These are phyloP conservation scores for Xylaria sp. DNA, from an alignment of 2,329 filamentous ascomycete genomes.

Conservation along the genomic window DNA sequence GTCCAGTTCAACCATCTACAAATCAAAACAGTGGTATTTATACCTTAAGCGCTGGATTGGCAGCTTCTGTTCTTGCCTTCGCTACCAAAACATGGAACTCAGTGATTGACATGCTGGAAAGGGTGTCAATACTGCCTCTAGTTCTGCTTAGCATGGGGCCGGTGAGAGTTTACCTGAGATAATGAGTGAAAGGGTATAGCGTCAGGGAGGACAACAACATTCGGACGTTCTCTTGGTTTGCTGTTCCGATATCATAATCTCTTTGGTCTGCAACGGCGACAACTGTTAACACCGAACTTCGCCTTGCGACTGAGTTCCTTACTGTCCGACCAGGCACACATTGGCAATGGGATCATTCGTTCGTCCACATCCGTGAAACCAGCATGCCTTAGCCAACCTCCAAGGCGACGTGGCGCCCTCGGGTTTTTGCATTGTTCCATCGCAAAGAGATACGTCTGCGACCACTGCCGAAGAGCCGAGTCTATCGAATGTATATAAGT, in stretches of 20 bases:
- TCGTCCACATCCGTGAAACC: conserved; percentile 77
- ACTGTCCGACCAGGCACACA: conserved; percentile 78
- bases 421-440: conserved; percentile 73
- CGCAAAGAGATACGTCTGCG: conserved; percentile 69
- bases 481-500: conserved; percentile 53
- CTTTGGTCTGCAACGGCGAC: conserved; percentile 56
- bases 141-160: background rate
- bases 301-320: conserved; percentile 44
- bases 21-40: conserved; percentile 36
- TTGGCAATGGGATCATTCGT: conserved; percentile 70
- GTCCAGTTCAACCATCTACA: conserved; percentile 30
- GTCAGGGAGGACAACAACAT: conserved; percentile 65
- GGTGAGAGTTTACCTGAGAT: conserved; percentile 55
- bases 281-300: conserved; percentile 37
- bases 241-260: conserved; percentile 63
- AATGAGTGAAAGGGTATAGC: conserved; percentile 66
- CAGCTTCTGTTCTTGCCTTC: conserved; percentile 58
- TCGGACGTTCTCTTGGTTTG: conserved; percentile 66
- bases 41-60: conserved; percentile 67
- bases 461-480: conserved; percentile 76
- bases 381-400: conserved; percentile 66
- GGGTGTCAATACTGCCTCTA: conserved; percentile 22
- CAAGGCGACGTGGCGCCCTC: conserved; percentile 70
- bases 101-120: conserved; percentile 64
- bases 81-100: conserved; percentile 68